Evolutionary conservation across 73 alveolate species (phyloP).

Genomic region (Blepharisma japonicum): DNA sequence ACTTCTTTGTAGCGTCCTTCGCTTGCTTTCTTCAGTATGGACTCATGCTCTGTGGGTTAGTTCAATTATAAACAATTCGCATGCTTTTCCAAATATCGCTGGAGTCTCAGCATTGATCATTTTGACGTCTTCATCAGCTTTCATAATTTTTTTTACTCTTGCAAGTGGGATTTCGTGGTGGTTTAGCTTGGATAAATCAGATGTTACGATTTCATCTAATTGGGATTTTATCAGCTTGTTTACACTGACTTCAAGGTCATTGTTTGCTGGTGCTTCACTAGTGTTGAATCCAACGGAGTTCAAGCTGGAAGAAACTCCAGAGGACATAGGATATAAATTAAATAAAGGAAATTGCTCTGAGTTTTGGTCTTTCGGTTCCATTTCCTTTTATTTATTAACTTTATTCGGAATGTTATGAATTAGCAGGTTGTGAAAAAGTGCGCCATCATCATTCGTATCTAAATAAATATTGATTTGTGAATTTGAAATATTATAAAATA

Average conservation of each 20-base stretch:
- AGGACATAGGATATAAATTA: too few relatives aligned
- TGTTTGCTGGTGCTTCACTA: background rate
- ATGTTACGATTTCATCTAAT: slow-evolving; percentile 5
- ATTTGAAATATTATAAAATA: too few relatives aligned
- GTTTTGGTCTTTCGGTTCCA: too few relatives aligned
- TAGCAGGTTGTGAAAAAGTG: too few relatives aligned
- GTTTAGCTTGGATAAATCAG: slow-evolving; percentile 63
- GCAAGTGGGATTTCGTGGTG: slow-evolving; percentile 88
- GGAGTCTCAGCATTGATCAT: slow-evolving; percentile 73
- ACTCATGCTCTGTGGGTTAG: slow-evolving; percentile 94
- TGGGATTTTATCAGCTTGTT: slow-evolving; percentile 16
- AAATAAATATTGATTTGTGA: too few relatives aligned
- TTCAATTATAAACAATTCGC: slow-evolving; percentile 97
- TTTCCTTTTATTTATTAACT: too few relatives aligned
- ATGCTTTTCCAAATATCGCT: slow-evolving; percentile 96
- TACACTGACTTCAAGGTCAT: background rate
- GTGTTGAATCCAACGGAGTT: too few relatives aligned
- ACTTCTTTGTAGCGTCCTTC: slow-evolving; percentile 93
- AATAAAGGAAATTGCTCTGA: too few relatives aligned
- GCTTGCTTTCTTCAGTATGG: slow-evolving; percentile 89
- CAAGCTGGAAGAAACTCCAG: too few relatives aligned
- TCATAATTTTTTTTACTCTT: slow-evolving; percentile 96
- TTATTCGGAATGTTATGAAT: too few relatives aligned
- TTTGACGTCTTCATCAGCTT: slow-evolving; percentile 47
- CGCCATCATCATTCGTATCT: too few relatives aligned